Conservation (phyloP, 2,329 filamentous ascomycete species). For the Diaporthe australafricana region DNA sequence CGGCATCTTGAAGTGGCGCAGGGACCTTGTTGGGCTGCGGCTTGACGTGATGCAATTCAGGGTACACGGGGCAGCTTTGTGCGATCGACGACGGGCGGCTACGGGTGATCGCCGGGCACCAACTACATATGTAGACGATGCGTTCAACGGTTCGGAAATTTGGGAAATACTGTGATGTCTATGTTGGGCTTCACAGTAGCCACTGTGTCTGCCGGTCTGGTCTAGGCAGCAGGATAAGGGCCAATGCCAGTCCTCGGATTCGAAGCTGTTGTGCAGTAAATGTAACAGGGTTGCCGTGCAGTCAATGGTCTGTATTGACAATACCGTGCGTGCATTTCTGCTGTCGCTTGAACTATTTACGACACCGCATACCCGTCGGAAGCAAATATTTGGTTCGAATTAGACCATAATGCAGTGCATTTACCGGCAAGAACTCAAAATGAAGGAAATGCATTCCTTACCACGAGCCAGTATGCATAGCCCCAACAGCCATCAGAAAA, state of each 20-base stretch:
- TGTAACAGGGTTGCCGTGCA: neutral
- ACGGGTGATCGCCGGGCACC: neutral
- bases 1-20: slow-evolving; percentile 16
- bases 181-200: neutral
- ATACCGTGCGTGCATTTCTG: neutral
- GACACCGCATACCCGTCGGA: neutral
- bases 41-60: neutral
- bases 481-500: neutral
- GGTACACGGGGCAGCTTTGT: slow-evolving; percentile 1
- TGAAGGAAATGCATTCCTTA: neutral
- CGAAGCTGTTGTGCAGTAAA: neutral
- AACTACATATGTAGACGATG: neutral
- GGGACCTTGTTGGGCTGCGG: neutral
- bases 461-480: neutral
- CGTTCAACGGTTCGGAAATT: too few relatives aligned
- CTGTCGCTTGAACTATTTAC: neutral
- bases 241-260: neutral
- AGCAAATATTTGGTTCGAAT: neutral
- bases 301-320: neutral
- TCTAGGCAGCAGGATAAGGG: slow-evolving; percentile 17
- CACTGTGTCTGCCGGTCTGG: neutral
- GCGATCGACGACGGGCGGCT: slow-evolving; percentile 6
- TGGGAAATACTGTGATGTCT: neutral
- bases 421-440: too few relatives aligned
- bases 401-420: neutral